Conservation (phyloP, 176 grass and related monocot genomes). For the Tuctoria greenei region DNA sequence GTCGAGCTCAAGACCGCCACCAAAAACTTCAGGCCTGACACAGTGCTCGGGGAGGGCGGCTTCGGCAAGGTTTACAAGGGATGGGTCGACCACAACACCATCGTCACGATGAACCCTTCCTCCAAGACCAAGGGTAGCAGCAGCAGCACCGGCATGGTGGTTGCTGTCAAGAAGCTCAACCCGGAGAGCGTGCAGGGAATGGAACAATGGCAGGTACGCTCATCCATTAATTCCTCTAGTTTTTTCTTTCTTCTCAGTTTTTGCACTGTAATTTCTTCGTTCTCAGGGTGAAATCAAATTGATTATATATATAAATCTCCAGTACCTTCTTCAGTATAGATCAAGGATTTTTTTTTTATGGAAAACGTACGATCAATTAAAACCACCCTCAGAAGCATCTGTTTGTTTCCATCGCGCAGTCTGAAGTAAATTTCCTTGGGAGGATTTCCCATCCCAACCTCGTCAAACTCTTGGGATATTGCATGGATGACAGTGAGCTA, state of each 20-base stretch:
- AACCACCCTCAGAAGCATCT: slow-evolving; percentile 14
- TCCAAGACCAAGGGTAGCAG: no score
- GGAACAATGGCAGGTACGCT: slow-evolving; percentile 96
- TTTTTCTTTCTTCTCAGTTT: background rate
- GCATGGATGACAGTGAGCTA: slow-evolving; percentile 76
- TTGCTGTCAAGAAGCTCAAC: slow-evolving; percentile 91
- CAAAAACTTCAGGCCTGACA: slow-evolving; percentile 69
- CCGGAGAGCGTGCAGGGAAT: slow-evolving; percentile 82
- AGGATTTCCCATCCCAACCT: slow-evolving; percentile 83
- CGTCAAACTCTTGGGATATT: slow-evolving; percentile 85
- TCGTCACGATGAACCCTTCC: slow-evolving; percentile 55
- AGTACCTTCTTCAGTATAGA: background rate
- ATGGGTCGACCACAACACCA: slow-evolving; percentile 73
- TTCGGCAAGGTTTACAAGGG: slow-evolving; percentile 96
- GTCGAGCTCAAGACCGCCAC: slow-evolving; percentile 60
- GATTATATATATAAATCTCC: background rate
- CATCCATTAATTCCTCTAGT: background rate
- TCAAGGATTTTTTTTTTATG: no score
- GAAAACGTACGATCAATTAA: no score
- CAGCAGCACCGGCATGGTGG: slow-evolving; percentile 38
- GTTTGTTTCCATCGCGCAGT: slow-evolving; percentile 42
- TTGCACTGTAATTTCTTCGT: slow-evolving; percentile 8
- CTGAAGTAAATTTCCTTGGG: slow-evolving; percentile 94
- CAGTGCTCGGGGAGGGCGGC: slow-evolving; percentile 72
- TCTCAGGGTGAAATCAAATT: background rate